phyloP scores from a whole-genome alignment of 176 grass and related monocot genomes.

The Oryza rufipogon region DNA sequence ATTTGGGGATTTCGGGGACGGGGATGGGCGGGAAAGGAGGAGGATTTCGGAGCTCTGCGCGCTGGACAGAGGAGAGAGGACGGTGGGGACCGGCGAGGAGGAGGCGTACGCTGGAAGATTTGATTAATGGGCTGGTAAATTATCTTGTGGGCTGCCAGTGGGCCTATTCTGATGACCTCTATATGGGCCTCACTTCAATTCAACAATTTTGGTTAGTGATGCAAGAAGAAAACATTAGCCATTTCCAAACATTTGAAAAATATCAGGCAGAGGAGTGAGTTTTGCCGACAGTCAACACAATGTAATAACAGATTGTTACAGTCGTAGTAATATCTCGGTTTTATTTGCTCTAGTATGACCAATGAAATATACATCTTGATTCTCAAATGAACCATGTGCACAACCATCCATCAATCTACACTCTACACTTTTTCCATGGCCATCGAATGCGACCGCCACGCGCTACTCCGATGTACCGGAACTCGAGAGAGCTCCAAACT shows the following conservation, averaged over 20 bases:
- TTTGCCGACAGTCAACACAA: not conserved
- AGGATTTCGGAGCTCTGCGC: not conserved
- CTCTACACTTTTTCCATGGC: not conserved
- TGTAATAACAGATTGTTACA: too few relatives aligned
- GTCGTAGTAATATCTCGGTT: not conserved
- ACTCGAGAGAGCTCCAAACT: not conserved
- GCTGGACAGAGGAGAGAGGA: too few relatives aligned
- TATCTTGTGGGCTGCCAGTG: not conserved
- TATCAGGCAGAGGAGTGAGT: too few relatives aligned
- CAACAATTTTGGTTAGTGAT: not conserved
- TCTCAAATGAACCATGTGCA: not conserved
- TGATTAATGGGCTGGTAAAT: not conserved
- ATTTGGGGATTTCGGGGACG: not conserved
- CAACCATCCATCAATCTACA: not conserved
- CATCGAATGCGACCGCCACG: not conserved
- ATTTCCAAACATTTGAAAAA: not conserved
- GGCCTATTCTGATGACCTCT: not conserved
- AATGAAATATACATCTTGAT: not conserved
- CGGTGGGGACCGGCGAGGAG: not conserved
- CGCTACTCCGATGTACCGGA: not conserved
- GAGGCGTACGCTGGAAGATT: not conserved
- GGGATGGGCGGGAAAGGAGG: conserved; percentile 35
- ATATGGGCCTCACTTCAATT: not conserved
- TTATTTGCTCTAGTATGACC: not conserved
- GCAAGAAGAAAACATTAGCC: not conserved